Conservation (phyloP, 2,329 filamentous ascomycete genomes). For the Curvularia sp. region DNA sequence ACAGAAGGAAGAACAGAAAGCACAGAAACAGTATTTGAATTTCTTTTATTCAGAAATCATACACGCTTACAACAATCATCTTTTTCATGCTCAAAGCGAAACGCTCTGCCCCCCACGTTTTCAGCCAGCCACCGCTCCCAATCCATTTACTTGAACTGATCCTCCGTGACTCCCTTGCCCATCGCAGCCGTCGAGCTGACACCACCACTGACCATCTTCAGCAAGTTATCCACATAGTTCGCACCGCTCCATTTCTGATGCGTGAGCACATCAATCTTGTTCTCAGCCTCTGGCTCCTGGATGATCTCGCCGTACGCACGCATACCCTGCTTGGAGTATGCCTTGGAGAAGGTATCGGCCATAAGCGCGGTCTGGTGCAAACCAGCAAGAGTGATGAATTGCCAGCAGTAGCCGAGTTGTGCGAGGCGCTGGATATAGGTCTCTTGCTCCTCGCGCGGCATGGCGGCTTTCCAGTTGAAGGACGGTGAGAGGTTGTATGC, state of each 20-base stretch:
- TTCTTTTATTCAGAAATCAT: neutral
- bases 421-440: constrained; percentile 95
- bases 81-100: neutral
- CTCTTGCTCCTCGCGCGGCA: constrained; percentile 89
- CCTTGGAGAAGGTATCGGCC: constrained; percentile 83
- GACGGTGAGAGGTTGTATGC: constrained; percentile 98
- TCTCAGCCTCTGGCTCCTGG: constrained; percentile 95
- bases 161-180: constrained; percentile 97
- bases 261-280: constrained; percentile 90
- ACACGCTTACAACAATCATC: neutral
- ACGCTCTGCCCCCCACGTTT: neutral
- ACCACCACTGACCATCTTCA: constrained; percentile 97
- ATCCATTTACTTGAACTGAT: constrained; percentile 76
- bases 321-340: constrained; percentile 85
- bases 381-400: constrained; percentile 99
- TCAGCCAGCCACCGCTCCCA: neutral
- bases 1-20: neutral
- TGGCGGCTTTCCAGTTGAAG: constrained; percentile 99
- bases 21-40: neutral
- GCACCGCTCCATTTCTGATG: constrained; percentile 99
- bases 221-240: constrained; percentile 89
- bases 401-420: constrained; percentile 94
- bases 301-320: constrained; percentile 95
- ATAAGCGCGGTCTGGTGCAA: constrained; percentile 95
- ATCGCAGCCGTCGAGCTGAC: constrained; percentile 92